Evolutionary conservation across 2,329 filamentous ascomycete species (phyloP), one percentile per base, ranked within the genome.

Genomic region (Rosellinia necatrix): DNA sequence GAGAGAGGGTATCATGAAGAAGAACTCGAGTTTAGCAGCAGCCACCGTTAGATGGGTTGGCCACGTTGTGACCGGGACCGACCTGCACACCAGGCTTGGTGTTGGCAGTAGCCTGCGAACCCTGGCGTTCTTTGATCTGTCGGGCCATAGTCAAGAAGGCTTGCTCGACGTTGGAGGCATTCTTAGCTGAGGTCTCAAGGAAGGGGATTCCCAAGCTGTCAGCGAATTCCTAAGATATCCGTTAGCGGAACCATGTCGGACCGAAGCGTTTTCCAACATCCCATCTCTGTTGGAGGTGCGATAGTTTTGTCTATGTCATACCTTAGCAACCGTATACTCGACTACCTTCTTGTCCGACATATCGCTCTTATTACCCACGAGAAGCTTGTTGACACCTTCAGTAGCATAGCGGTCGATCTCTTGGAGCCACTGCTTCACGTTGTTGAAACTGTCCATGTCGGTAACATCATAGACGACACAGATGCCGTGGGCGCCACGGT

Each of bases 341-440:
- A 99, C 94, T 35, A 97, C 94, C 84, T 97, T 99, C 90, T 99
- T 99, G 81, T 99, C 94, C 58, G 93, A 87, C 92, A 99, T 97
- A 90, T 99, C 94, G 79, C 92, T 96, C 89, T 99, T 99, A 89
- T 99, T 99, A 73, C 94, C 94, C 62, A 99, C 93, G 61, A 99
- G 87, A 66, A 99, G 85, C 85, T 99, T 99, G 87, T 99, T 99
- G 73, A 99, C 94, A 65, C 94, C 94, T 80, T 99, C 94, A 67
- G 94, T 99, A 69, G 94, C 94, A 72, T 99, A 97, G 76, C 94
- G 88, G 81, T 99, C 94, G 70, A 99, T 99, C 81, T 99, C 94
- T 78, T 99, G 94, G 61, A 99, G 86, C 94, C 94, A 99, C 84
- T 99, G 94, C 90, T 99, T 97, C 71, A 99, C 94, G 81, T 97